Evolutionary conservation across 2,329 filamentous ascomycete species (phyloP), one percentile per base, ranked within the genome.

Genomic region (Cladosporium sp.): DNA sequence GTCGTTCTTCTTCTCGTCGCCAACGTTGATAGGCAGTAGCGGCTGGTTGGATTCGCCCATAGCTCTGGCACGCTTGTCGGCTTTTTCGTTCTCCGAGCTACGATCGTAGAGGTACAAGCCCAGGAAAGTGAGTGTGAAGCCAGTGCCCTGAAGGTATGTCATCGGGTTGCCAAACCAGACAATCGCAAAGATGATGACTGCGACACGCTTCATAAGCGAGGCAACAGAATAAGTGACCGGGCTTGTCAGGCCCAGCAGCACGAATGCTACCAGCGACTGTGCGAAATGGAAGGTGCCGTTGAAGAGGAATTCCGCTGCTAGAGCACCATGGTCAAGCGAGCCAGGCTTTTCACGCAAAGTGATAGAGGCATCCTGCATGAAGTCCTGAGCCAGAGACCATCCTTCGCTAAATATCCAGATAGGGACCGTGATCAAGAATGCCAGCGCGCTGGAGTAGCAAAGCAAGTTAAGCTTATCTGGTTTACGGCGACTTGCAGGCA

Each of bases 151-250:
- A 15, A 95, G 74, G 15, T 80, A 82, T 5, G 90, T 97, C 34
- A 94, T 96, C 1, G 88, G 85, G 73, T 87, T 97, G 64, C 91
- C 88, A 76, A 97, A 99, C 94, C 94, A 99, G 65, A 97, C 78
- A 62, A 99, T 93, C 6, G 94, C 92, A 66, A 96, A 88, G 60
- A 94, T 84, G 67, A 99, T 96, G 69, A 99, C 93, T 70, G 96
- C 97, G 12, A 99, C 94, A 51, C 94, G 88, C 78, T 99, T 99
- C 75, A 99, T 94, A 62, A 99, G 80, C 59, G 89, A 95, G 37
- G 94, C 94, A 38, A 99, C 93, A 0, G 91, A 96, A 77, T 99
- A 99, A 0, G 94, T 97, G 38, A 99, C 94, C 0, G 94, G 94
- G 0, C 92, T 96, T 12, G 97, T 89, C 79, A 96, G 89, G 56